Conservation (phyloP, 2,329 filamentous ascomycete species). For the Alternaria incomplexa region DNA sequence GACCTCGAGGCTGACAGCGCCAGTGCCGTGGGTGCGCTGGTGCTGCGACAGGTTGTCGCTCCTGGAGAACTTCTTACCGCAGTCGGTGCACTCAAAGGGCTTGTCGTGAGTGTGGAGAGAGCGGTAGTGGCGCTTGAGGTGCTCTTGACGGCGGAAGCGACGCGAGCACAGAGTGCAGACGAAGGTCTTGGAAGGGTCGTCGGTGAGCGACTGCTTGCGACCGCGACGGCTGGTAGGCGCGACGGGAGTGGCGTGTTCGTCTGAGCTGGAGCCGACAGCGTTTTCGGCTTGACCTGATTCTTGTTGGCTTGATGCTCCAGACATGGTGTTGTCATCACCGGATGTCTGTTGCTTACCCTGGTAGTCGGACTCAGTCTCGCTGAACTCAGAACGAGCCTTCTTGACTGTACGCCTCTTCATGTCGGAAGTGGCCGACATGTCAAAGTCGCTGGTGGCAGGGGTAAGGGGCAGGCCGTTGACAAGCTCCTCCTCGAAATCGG, state of each 20-base stretch:
- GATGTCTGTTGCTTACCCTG: conserved; percentile 43
- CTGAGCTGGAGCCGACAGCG: conserved; percentile 54
- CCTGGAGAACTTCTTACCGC: conserved; percentile 98
- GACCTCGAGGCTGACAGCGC: conserved; percentile 89
- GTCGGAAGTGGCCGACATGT: conserved; percentile 29
- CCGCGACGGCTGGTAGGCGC: conserved; percentile 79
- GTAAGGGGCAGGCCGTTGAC: conserved; percentile 66
- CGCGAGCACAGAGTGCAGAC: conserved; percentile 96
- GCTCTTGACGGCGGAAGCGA: conserved; percentile 96
- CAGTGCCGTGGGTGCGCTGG: conserved; percentile 88
- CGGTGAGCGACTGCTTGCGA: conserved; percentile 96
- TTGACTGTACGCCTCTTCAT: conserved; percentile 39
- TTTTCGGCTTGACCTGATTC: conserved; percentile 50
- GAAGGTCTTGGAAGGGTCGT: conserved; percentile 98
- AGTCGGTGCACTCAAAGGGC: conserved; percentile 97
- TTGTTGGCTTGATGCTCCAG: conserved; percentile 47
- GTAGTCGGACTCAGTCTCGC: conserved; percentile 46
- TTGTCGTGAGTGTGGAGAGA: conserved; percentile 98
- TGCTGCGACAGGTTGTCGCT: conserved; percentile 98
- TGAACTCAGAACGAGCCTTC: conserved; percentile 37
- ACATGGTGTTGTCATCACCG: conserved; percentile 41
- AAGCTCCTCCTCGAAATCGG: conserved; percentile 74
- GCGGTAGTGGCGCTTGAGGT: conserved; percentile 97
- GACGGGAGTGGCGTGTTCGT: conserved; percentile 44
- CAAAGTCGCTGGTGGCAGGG: conserved; percentile 62